Conservation (phyloP, 768 basidiomycete genomes). For the Daedalea quercina region DNA sequence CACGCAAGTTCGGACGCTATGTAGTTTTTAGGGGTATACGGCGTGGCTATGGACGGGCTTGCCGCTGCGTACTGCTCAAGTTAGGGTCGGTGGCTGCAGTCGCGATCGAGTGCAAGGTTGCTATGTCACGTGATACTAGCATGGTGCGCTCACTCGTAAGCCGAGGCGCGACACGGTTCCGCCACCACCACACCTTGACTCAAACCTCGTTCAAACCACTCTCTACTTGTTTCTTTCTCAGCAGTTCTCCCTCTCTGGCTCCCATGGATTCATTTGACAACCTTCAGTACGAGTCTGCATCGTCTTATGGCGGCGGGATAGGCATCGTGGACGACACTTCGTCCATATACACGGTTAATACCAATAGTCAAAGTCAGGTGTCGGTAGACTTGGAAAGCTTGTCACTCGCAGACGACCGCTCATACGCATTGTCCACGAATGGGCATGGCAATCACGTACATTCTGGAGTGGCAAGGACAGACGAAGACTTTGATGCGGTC, state of each 20-base stretch:
- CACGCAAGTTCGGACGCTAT: background rate
- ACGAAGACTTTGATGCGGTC: constrained; percentile 87
- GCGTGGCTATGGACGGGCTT: too few relatives aligned
- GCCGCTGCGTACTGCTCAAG: too few relatives aligned
- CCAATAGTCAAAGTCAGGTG: constrained; percentile 40
- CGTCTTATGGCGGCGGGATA: constrained; percentile 61
- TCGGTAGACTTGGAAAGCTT: constrained; percentile 61
- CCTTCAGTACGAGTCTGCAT: constrained; percentile 79
- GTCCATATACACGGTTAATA: constrained; percentile 72
- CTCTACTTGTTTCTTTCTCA: background rate
- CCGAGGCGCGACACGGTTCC: constrained; percentile 1
- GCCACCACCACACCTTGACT: constrained; percentile 5
- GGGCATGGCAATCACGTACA: constrained; percentile 12
- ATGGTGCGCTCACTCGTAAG: constrained; percentile 12
- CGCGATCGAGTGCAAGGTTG: background rate
- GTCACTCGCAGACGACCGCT: constrained; percentile 60
- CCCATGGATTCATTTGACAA: constrained; percentile 88
- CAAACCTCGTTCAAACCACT: constrained; percentile 4
- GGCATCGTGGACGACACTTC: constrained; percentile 75
- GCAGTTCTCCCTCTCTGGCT: constrained; percentile 1
- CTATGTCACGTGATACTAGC: constrained; percentile 7
- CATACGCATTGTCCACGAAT: constrained; percentile 28
- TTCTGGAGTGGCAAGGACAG: constrained; percentile 21
- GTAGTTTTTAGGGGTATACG: background rate
- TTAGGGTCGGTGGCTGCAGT: too few relatives aligned